Conservation (phyloP, 192 early-diverging fungal species). For the Geosiphon pyriformis region DNA sequence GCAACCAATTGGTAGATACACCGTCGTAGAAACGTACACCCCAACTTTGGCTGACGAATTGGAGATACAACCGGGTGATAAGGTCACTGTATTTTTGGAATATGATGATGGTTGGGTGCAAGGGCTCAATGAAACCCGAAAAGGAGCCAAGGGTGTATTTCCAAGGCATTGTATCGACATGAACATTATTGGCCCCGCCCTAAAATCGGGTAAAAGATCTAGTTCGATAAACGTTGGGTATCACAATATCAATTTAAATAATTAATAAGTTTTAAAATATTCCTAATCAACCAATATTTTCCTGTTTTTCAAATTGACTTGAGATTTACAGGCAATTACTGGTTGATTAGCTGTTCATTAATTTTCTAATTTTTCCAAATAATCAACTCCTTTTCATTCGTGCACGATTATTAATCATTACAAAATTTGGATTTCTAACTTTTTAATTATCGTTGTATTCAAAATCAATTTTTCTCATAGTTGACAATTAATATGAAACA, state of each 20-base stretch:
- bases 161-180: conserved; percentile 49
- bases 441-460: not conserved
- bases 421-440: not conserved
- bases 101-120: conserved; percentile 60
- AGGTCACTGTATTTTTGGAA: conserved; percentile 44
- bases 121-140: conserved; percentile 46
- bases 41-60: conserved; percentile 54
- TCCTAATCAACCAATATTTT: not conserved
- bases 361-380: not conserved
- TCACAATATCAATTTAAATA: not conserved
- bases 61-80: conserved; percentile 47
- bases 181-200: not conserved
- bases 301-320: not conserved
- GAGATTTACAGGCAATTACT: too few relatives aligned
- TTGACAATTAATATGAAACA: too few relatives aligned
- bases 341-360: too few relatives aligned
- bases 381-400: too few relatives aligned
- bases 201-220: not conserved
- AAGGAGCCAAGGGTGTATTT: conserved; percentile 46
- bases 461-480: too few relatives aligned
- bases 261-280: not conserved
- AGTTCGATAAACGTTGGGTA: conserved; percentile 9
- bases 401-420: too few relatives aligned
- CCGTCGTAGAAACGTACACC: conserved; percentile 36
- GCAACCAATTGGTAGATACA: conserved; percentile 40